Base-by-base conservation (phyloP, 164 flowering plant species). In the Aristolochia californica region DNA sequence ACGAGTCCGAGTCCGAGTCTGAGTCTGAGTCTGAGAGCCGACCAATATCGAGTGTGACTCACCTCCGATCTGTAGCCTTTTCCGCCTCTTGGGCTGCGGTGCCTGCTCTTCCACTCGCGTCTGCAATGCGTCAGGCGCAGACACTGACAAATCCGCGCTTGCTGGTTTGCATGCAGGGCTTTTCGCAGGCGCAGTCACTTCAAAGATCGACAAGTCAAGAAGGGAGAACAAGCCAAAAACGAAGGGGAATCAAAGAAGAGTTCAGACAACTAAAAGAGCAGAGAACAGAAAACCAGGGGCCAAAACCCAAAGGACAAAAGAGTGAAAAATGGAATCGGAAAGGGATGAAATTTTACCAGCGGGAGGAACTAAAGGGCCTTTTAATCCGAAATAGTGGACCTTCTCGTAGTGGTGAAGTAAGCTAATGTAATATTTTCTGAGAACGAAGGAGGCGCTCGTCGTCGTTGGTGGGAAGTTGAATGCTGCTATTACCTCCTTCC, bases 371-470 rank as follows among this genome's bases (percentile, higher is more conserved):
- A 71, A 38, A 34, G 86, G 77, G 53, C 81, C 84, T 43, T 68
- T 75, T 23, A 59, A 21, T 63, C 62, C 72, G 38, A 82, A 82
- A 72, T 83, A 87, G 70, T 91, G 78, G 62, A 78, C 91, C 12
- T 81, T 89, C 65, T 91, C 98, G 48, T 76, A 88, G 12, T 80
- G 83, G 66, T 70, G 74, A 16, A 91, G 96, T 28, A 82, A 77
- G 55, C 62, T 65, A 34, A 61, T 63, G 56, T 91, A 91, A 58
- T 88, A 87, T 54, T 83, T 88, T 68, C 81, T 81, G 62, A 85
- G 56, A 5, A 85, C 94, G 72, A 73, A 85, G 11, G 96, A 85
- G 65, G 91, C 95, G 68, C 96, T 91, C 17, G 98, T 91, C 27
- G 94, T 79, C 0, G 87, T 90, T 21, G 89, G 75, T 18, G 90